A percentile compares a stretch with the other conserved stretches of the same genome.
Evolutionary conservation across 495 filamentous ascomycete species (phyloP).

Genomic region (Neurospora sp.): DNA sequence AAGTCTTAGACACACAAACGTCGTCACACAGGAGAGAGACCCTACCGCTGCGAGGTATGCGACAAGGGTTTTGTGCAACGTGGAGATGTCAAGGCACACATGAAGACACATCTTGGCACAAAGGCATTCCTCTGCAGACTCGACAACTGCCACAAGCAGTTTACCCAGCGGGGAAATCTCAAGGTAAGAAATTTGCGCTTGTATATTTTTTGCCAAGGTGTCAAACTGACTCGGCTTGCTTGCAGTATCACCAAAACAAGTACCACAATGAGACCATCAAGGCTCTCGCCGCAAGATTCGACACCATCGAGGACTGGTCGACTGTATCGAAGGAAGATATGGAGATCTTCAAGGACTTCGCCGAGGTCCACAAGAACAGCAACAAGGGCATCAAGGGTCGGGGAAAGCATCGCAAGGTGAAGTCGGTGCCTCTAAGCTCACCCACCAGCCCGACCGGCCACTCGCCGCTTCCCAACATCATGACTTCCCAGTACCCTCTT

Average conservation of each 20-base stretch:
- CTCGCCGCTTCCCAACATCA: constrained; percentile 5
- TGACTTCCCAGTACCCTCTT: constrained; percentile 11
- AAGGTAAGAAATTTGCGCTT: constrained; percentile 46
- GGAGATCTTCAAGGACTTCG: constrained; percentile 80
- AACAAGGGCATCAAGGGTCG: constrained; percentile 98
- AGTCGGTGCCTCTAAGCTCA: constrained; percentile 7
- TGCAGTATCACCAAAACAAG: constrained; percentile 85
- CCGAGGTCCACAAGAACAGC: constrained; percentile 82
- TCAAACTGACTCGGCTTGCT: not conserved
- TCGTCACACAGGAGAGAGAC: constrained; percentile 61
- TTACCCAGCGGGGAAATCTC: constrained; percentile 81
- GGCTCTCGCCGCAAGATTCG: constrained; percentile 65
- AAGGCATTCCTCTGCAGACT: constrained; percentile 77
- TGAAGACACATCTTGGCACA: constrained; percentile 63
- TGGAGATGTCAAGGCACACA: constrained; percentile 81
- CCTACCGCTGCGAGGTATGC: constrained; percentile 75
- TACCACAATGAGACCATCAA: constrained; percentile 70
- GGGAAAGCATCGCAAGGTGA: constrained; percentile 65
- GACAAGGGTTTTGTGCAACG: constrained; percentile 82
- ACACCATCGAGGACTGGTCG: constrained; percentile 49
- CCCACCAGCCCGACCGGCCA: not conserved
- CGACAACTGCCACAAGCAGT: constrained; percentile 73
- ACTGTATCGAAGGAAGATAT: constrained; percentile 58
- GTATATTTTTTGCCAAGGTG: not conserved
- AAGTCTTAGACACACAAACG: constrained; percentile 15